Base-by-base conservation (phyloP, 2,329 filamentous ascomycete species). In the Triangularia verruculosa region DNA sequence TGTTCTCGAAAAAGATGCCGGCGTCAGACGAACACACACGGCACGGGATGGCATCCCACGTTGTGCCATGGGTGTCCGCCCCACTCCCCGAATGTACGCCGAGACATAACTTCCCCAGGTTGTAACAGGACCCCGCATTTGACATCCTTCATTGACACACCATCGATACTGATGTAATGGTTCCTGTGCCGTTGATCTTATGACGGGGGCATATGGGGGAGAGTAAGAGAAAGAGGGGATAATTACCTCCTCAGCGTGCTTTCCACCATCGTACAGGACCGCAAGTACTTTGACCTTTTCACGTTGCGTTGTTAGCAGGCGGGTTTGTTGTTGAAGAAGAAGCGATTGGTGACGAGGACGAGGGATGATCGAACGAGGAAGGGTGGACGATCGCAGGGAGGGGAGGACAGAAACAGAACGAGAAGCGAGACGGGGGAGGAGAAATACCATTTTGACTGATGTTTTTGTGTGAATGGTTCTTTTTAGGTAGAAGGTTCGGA, bases 201-300 rank as follows among this genome's bases (percentile, higher is more conserved):
- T n/a, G n/a, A n/a, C n/a, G n/a, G n/a, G n/a, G n/a, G n/a, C n/a
- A n/a, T n/a, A n/a, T n/a, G 53, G 27, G 61, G 59, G 65, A 53
- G 52, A 58, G 47, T 55, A 67, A 59, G 12, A 22, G 7, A n/a
- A 47, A 30, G 12, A 51, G 32, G 13, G 17, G 30, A 4, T 25
- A 6, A 54, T 78, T 77, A 96, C 92, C 75, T 97, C 85, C 80
- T 90, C 82, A 81, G 93, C 93, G 83, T 97, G 92, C 82, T 92
- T 83, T 77, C 87, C 86, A 78, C 93, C 93, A 80, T 97, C 93
- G 84, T 97, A 97, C 72, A 97, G 86, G 73, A 96, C 91, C 76
- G 93, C 84, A 77, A 97, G 89, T 81, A 97, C 91, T 84, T 97
- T 97, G 83, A 93, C 93, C 93, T 97, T 77, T 79, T 79, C 76